Percentiles rank a stretch among this genome's conserved stretches.
Conservation (phyloP, 192 early-diverging fungal species). For the Backusella liffmaniae region DNA sequence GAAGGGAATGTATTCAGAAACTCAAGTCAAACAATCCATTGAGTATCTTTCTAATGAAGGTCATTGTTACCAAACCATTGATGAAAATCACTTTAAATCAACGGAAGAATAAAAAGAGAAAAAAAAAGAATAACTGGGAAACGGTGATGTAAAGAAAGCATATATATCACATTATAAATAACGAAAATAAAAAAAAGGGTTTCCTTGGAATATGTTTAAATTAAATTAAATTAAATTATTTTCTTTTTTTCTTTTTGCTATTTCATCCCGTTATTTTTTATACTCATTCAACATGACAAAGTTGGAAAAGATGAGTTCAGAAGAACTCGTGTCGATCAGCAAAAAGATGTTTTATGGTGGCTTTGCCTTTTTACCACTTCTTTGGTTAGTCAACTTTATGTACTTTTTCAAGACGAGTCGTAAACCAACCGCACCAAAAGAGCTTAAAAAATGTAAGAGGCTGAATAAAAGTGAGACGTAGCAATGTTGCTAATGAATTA, state of each 20-base stretch:
- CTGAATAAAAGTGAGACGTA: too few species aligned
- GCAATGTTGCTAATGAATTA: not conserved
- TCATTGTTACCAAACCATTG: constrained; percentile 63
- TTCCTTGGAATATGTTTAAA: too few species aligned
- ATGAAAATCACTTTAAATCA: constrained; percentile 62
- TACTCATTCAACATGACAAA: constrained; percentile 24
- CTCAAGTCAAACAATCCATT: constrained; percentile 36
- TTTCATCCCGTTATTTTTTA: not conserved
- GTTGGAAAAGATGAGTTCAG: constrained; percentile 47
- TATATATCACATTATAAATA: too few species aligned
- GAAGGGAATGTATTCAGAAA: not conserved
- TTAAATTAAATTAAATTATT: too few species aligned
- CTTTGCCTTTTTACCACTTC: constrained; percentile 55
- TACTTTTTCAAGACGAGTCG: constrained; percentile 56
- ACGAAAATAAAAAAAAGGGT: not conserved
- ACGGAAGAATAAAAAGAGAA: constrained; percentile 23
- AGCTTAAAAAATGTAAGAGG: constrained; percentile 55
- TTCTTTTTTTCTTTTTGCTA: constrained; percentile 1
- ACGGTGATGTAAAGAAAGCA: too few species aligned
- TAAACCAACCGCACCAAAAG: constrained; percentile 29
- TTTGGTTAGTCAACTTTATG: constrained; percentile 72
- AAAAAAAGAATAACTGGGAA: not conserved
- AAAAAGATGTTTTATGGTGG: constrained; percentile 61
- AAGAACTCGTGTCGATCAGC: constrained; percentile 57
- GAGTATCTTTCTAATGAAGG: constrained; percentile 63